phyloP scores from a whole-genome alignment of 129 eudicot species.

The sunflower (Helianthus annuus) region DNA sequence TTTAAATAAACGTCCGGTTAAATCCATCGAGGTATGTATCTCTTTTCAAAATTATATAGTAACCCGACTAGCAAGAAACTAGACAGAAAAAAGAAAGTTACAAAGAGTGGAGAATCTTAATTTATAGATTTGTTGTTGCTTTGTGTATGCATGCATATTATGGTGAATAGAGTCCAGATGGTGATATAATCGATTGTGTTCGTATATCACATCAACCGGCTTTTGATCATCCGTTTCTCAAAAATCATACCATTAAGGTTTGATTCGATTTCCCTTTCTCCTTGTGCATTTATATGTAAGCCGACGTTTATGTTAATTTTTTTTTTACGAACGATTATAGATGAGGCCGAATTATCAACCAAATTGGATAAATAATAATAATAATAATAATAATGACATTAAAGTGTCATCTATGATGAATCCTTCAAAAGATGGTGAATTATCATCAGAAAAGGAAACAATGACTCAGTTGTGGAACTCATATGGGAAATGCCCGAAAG shows the following conservation, averaged over 20 bases:
- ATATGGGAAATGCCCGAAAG: slow-evolving; percentile 63
- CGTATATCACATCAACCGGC: slow-evolving; percentile 75
- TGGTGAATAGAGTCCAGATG: slow-evolving; percentile 70
- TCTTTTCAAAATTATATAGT: background rate
- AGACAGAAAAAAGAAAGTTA: no score
- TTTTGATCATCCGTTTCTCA: slow-evolving; percentile 82
- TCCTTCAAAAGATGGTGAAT: slow-evolving; percentile 24
- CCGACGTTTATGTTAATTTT: background rate
- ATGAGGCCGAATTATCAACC: slow-evolving; percentile 76
- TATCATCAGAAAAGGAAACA: slow-evolving; percentile 10
- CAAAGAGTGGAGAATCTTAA: background rate
- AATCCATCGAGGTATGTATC: slow-evolving; percentile 56
- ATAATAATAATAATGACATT: slow-evolving; percentile 39
- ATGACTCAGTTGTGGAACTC: slow-evolving; percentile 71
- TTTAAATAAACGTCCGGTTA: slow-evolving; percentile 59
- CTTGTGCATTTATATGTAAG: background rate
- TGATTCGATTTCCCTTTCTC: background rate
- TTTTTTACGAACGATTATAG: slow-evolving; percentile 30
- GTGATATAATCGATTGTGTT: slow-evolving; percentile 79
- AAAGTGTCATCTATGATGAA: slow-evolving; percentile 33
- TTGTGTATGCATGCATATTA: background rate
- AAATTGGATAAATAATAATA: slow-evolving; percentile 51
- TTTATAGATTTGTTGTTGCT: background rate
- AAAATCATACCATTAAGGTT: slow-evolving; percentile 75
- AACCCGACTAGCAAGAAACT: no score